Base-by-base conservation (phyloP, 495 filamentous ascomycete species). In the Pyronema omphalodes region DNA sequence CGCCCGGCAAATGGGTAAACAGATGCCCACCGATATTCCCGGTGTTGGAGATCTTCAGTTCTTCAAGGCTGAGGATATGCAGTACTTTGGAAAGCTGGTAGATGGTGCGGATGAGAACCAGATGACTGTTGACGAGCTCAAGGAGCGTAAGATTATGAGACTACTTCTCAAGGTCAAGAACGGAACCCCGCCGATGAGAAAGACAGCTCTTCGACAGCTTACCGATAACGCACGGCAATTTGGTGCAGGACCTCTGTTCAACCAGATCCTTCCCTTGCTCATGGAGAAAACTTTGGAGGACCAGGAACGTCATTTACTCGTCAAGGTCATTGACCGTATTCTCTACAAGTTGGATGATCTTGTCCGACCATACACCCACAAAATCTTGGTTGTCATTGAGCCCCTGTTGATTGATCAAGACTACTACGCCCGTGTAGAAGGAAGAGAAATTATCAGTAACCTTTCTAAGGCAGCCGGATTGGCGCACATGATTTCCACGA, bases 201-300 rank as follows among this genome's bases (percentile, higher is more conserved):
- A 99, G 75, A 96, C 93, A 43, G 93, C 93, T n/a, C 76, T 99
- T 56, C 82, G 93, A 67, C 93, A 96, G 64, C 78, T 99, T 50
- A 99, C 93, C 23, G 93, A 99, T 65, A 96, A 95, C 67, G 93
- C 93, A 37, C 81, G 89, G 15, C 86, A 94, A 70, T 96, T 99
- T 65, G 93, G 93, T 44, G 88, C 93, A 35, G 89, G 86, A 0
- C 76, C 93, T 33, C 76, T 96, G 7, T 99, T 99, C 73, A 93
- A 95, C 68, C 93, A 99, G 68, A 96, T 99, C 56, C 76, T 99
- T 18, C 93, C 91, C 0, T 69, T 99, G 53, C 78, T 99, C 39
- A 96, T 99, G 93, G 93, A 99, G 71, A 94, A 93, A 70, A 91
- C 88, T 1, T 71, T 99, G 34, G 93, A 99, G 67, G 93, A 99